Conservation (phyloP, 495 filamentous ascomycete species). For the Neurospora discreta region DNA sequence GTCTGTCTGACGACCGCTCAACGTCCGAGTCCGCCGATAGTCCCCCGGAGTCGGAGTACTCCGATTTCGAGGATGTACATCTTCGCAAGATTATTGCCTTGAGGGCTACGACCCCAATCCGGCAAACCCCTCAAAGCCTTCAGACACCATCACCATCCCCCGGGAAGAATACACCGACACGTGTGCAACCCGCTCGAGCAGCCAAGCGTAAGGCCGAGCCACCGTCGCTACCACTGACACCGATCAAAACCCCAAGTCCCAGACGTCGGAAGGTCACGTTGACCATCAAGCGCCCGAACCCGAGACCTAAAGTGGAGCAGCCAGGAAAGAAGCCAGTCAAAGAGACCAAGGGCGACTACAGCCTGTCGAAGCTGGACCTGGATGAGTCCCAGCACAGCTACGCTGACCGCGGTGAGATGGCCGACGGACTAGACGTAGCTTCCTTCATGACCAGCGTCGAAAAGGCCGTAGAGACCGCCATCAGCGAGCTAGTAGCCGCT, state of each 20-base stretch:
- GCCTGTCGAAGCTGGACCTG: conserved; percentile 5
- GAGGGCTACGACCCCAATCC: background rate
- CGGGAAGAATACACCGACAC: background rate
- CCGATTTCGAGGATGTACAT: background rate
- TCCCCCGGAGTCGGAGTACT: background rate
- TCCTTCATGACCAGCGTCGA: conserved; percentile 8
- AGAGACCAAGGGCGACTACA: conserved; percentile 13
- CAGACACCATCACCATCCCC: background rate
- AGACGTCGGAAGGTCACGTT: background rate
- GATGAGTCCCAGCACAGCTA: background rate
- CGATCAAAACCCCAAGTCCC: background rate
- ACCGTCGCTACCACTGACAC: background rate
- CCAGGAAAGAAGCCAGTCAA: background rate
- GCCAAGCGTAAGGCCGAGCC: conserved; percentile 12
- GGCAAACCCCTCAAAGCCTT: background rate
- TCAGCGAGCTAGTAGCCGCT: background rate
- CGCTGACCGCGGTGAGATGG: background rate
- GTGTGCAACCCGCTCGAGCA: conserved; percentile 15
- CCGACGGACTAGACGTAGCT: conserved; percentile 3
- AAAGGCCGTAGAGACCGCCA: background rate
- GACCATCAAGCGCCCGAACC: background rate
- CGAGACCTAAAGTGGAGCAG: background rate
- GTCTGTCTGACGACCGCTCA: background rate
- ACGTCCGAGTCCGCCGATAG: background rate
- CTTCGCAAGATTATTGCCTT: background rate